Percentiles rank a stretch among this genome's conserved stretches.
phyloP scores from a whole-genome alignment of 129 eudicot genomes.

The Pseudognaphalium luteoalbum region DNA sequence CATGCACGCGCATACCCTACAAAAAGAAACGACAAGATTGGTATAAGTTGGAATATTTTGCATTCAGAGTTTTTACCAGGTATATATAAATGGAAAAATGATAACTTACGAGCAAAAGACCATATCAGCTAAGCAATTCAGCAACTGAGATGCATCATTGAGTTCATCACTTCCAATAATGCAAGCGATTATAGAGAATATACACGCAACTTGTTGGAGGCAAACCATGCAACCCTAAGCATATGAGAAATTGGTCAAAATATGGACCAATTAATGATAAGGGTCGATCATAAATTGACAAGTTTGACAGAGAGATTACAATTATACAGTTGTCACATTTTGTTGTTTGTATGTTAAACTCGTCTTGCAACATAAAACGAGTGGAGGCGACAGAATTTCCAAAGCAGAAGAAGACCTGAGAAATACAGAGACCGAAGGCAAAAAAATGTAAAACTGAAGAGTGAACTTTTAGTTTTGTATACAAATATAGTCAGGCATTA shows the following conservation, averaged over 20 bases:
- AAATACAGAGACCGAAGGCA: neutral
- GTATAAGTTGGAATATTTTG: slow-evolving; percentile 2
- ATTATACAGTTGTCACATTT: slow-evolving; percentile 91
- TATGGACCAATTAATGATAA: neutral
- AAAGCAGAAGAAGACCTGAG: slow-evolving; percentile 76
- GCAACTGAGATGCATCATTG: slow-evolving; percentile 71
- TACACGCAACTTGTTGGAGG: slow-evolving; percentile 88
- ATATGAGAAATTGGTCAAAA: slow-evolving; percentile 6
- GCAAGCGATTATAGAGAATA: slow-evolving; percentile 72
- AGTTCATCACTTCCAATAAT: slow-evolving; percentile 81
- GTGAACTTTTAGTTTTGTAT: neutral
- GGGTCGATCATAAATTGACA: neutral
- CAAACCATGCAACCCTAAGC: slow-evolving; percentile 90
- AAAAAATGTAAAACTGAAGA: neutral
- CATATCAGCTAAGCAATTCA: slow-evolving; percentile 66
- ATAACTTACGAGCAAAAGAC: slow-evolving; percentile 83
- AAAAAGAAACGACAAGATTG: slow-evolving; percentile 29
- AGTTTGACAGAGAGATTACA: slow-evolving; percentile 48
- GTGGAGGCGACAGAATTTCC: slow-evolving; percentile 93
- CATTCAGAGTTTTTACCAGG: neutral
- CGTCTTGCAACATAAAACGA: slow-evolving; percentile 89
- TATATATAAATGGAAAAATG: neutral
- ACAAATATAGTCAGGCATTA: too few relatives aligned
- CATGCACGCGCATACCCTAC: slow-evolving; percentile 93
- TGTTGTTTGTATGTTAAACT: slow-evolving; percentile 92